Conservation (phyloP, 2,329 filamentous ascomycete species). For the Trichoderma atroviride region DNA sequence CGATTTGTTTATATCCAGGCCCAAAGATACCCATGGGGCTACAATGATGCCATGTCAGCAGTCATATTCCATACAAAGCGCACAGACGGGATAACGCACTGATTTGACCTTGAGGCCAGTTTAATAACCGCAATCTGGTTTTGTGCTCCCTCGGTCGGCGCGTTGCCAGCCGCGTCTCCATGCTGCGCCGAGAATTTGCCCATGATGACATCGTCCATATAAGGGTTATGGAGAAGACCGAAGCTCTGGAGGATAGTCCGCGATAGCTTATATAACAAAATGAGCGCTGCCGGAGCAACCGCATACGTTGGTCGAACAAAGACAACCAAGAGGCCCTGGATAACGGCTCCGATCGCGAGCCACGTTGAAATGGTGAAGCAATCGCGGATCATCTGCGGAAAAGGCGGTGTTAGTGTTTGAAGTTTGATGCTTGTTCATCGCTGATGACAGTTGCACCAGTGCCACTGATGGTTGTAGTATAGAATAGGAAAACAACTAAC, state of each 20-base stretch:
- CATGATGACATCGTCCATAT: slow-evolving; percentile 17
- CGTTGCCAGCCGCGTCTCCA: slow-evolving; percentile 3
- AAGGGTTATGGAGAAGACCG: slow-evolving; percentile 16
- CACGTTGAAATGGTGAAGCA: slow-evolving; percentile 22
- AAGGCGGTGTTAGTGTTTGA: background rate
- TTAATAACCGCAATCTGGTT: slow-evolving; percentile 12
- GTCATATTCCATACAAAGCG: background rate
- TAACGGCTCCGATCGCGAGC: slow-evolving; percentile 18
- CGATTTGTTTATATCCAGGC: background rate
- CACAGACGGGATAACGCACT: slow-evolving; percentile 9
- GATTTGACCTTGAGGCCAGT: slow-evolving; percentile 11
- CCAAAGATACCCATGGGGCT: slow-evolving; percentile 23
- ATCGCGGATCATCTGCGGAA: slow-evolving; percentile 14
- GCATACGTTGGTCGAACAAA: slow-evolving; percentile 14
- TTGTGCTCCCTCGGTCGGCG: slow-evolving; percentile 1
- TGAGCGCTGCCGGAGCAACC: background rate
- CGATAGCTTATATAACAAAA: slow-evolving; percentile 3
- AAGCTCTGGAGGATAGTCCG: slow-evolving; percentile 16
- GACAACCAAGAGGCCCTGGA: slow-evolving; percentile 5
- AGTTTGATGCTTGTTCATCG: background rate
- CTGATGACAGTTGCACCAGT: background rate
- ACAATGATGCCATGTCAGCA: background rate
- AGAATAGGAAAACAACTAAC: background rate
- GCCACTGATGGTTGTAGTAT: background rate
- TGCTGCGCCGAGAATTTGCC: slow-evolving; percentile 19